These are phyloP conservation scores for Jasminum sambac DNA, from an alignment of 257 asterid species.

Conservation along the genomic window DNA sequence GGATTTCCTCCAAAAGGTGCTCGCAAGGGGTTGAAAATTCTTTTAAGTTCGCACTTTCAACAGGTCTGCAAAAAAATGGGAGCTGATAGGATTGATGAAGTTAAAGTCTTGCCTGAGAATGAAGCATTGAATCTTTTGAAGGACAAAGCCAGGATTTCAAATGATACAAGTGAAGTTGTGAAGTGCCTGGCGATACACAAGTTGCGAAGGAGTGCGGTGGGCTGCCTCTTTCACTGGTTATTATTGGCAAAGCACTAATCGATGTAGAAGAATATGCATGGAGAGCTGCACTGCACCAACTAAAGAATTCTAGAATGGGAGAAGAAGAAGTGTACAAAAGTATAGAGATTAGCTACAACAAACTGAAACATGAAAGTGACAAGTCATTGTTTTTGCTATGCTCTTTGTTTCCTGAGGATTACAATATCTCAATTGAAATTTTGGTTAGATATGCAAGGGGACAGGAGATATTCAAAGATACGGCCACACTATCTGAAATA, in stretches of 20 bases:
- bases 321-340: no score
- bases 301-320: background rate
- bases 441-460: constrained; percentile 20
- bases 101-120: constrained; percentile 12
- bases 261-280: background rate
- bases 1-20: no score
- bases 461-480: background rate
- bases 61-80: background rate
- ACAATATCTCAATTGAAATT: background rate
- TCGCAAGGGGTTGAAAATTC: no score
- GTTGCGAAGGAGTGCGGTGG: constrained; percentile 27
- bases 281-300: constrained; percentile 23
- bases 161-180: background rate
- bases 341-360: no score
- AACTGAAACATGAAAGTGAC: no score
- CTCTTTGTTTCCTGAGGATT: constrained; percentile 20
- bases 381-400: constrained; percentile 10
- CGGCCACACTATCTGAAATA: no score
- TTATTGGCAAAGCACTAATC: constrained; percentile 24
- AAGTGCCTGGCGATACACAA: constrained; percentile 8
- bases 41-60: no score
- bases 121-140: constrained; percentile 35
- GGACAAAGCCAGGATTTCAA: constrained; percentile 5
- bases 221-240: constrained; percentile 31
- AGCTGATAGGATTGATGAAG: background rate